These are phyloP conservation scores for Penicillium dipodomyicola DNA, from an alignment of 495 filamentous ascomycete species.

Conservation along the genomic window DNA sequence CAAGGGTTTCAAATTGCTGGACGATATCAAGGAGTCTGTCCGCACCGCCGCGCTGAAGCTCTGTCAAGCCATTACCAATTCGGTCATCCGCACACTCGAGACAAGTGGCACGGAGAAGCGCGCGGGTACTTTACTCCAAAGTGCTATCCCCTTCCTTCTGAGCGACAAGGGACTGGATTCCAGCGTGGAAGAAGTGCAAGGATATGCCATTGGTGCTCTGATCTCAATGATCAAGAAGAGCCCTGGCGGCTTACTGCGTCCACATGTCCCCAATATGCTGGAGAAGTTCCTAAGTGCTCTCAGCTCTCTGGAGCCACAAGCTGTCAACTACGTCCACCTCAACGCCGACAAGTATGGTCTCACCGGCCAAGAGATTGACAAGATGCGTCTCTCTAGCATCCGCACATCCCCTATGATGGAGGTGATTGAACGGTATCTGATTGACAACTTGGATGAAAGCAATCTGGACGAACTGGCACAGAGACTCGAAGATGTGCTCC, in stretches of 20 bases:
- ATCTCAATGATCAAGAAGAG: conserved; percentile 87
- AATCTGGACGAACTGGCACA: conserved; percentile 72
- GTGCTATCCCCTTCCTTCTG: conserved; percentile 84
- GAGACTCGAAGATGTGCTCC: conserved; percentile 71
- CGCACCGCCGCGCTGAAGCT: conserved; percentile 75
- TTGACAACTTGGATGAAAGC: conserved; percentile 72
- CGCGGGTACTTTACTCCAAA: conserved; percentile 72
- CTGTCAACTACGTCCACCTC: conserved; percentile 87
- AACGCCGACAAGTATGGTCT: conserved; percentile 84
- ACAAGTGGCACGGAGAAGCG: conserved; percentile 67
- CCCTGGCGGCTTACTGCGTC: conserved; percentile 63
- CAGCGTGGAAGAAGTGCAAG: conserved; percentile 77
- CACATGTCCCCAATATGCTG: conserved; percentile 77
- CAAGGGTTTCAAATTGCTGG: conserved; percentile 73
- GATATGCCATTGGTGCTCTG: conserved; percentile 68
- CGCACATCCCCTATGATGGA: conserved; percentile 89
- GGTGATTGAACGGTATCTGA: conserved; percentile 82
- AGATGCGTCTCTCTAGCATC: conserved; percentile 72
- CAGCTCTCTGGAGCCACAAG: conserved; percentile 81
- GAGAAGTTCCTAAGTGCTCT: conserved; percentile 76
- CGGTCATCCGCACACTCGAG: conserved; percentile 82
- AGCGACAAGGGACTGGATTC: conserved; percentile 89
- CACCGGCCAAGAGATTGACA: conserved; percentile 81
- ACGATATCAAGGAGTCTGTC: conserved; percentile 93
- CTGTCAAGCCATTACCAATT: conserved; percentile 75